These are phyloP conservation scores for Clarireedia homoeocarpa DNA, from an alignment of 2,329 filamentous ascomycete genomes.

Conservation along the genomic window DNA sequence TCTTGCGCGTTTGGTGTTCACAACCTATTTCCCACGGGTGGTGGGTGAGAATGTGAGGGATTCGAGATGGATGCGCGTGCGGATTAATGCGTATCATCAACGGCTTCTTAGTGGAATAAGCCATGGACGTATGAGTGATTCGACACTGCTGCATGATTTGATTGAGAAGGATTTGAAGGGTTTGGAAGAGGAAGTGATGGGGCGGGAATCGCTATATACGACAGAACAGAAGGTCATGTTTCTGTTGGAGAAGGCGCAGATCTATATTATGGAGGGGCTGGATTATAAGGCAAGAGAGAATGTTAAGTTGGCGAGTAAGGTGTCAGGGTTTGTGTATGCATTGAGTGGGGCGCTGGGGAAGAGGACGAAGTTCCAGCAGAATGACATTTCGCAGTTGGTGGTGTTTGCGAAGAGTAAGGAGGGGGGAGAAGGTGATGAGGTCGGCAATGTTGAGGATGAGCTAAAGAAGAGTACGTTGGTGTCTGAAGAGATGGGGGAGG, in stretches of 20 bases:
- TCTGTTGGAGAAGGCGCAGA: slow-evolving; percentile 72
- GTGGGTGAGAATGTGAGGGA: slow-evolving; percentile 19
- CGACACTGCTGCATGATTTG: slow-evolving; percentile 48
- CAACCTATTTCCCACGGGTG: slow-evolving; percentile 26
- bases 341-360: slow-evolving; percentile 84
- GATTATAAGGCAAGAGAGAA: slow-evolving; percentile 68
- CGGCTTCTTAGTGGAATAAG: slow-evolving; percentile 41
- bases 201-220: slow-evolving; percentile 31
- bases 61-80: slow-evolving; percentile 44
- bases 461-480: slow-evolving; percentile 10
- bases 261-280: slow-evolving; percentile 76
- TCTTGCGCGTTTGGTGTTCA: slow-evolving; percentile 52
- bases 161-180: slow-evolving; percentile 52
- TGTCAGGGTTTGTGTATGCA: slow-evolving; percentile 70
- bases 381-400: slow-evolving; percentile 78
- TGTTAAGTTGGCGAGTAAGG: slow-evolving; percentile 56
- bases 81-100: slow-evolving; percentile 68
- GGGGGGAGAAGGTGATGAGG: slow-evolving; percentile 13
- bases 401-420: slow-evolving; percentile 73
- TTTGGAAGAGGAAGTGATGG: slow-evolving; percentile 38
- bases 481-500: slow-evolving; percentile 27
- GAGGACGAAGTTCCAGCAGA: slow-evolving; percentile 71
- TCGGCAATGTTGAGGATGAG: slow-evolving; percentile 12
- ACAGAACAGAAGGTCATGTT: slow-evolving; percentile 57
- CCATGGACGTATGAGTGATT: slow-evolving; percentile 39